These are phyloP conservation scores for Leccinum truebloodii DNA, from an alignment of 768 basidiomycete species.

Conservation along the genomic window DNA sequence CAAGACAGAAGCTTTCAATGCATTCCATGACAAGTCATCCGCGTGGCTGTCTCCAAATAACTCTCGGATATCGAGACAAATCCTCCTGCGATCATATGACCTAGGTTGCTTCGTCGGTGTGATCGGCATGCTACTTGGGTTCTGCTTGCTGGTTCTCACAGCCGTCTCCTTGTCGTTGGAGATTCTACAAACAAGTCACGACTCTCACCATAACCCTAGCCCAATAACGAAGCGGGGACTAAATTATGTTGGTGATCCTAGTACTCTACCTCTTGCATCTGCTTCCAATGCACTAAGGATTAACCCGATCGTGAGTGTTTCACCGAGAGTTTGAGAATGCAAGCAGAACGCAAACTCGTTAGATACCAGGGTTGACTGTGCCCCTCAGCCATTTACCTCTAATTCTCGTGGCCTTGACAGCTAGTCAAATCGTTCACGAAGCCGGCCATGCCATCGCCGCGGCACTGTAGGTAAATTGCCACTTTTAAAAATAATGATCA, in stretches of 20 bases:
- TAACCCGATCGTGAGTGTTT: conserved; percentile 34
- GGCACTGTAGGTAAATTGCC: conserved; percentile 55
- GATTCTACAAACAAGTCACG: conserved; percentile 6
- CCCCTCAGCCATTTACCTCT: conserved; percentile 71
- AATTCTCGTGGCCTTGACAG: conserved; percentile 59
- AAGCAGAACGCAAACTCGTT: conserved; percentile 4
- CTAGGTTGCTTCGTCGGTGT: conserved; percentile 46
- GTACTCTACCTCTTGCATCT: not conserved
- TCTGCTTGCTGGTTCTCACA: conserved; percentile 43
- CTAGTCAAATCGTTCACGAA: conserved; percentile 77
- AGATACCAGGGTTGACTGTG: conserved; percentile 85
- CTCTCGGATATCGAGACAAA: conserved; percentile 25
- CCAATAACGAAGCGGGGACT: conserved; percentile 20
- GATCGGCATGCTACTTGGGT: conserved; percentile 48
- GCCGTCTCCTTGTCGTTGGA: conserved; percentile 20
- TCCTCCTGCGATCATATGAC: conserved; percentile 47
- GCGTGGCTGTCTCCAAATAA: conserved; percentile 34
- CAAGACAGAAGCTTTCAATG: conserved; percentile 53
- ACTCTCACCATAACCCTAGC: conserved; percentile 3
- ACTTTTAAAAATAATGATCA: not conserved
- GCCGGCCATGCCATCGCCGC: conserved; percentile 77
- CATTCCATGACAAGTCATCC: conserved; percentile 46
- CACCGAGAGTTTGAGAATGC: not conserved
- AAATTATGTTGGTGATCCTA: not conserved
- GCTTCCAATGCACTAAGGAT: conserved; percentile 16